Evolutionary conservation across 352 stramenopile genomes (phyloP), one percentile per base, ranked within the genome.

Genomic region (Phytophthora citricola): DNA sequence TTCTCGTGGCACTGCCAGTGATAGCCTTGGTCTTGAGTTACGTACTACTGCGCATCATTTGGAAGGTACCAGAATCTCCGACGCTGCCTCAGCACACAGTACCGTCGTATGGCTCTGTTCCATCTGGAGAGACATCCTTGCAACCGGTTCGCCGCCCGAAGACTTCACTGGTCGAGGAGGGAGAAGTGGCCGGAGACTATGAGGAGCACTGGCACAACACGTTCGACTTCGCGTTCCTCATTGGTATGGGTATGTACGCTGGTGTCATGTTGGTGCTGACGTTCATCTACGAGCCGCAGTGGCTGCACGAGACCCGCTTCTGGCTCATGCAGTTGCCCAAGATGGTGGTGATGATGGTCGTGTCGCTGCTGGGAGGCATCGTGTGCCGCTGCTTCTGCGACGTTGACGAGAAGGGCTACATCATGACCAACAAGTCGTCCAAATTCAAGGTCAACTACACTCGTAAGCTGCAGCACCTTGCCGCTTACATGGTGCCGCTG

Each of bases 391-490:
- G 73, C 56, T 94, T 88, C 63, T 95, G 87, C 51, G 79, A 84
- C 29, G 87, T 95, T 1, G 85, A 95, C 54, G 79, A 87, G 27
- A 83, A 85, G 50, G 87, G 85, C 9, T 95, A 95, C 74, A 90
- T 95, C 49, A 90, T 95, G 69, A 95, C 87, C 27, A 90, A 93
- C 69, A 89, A 86, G 68, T 88, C 73, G 59, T 95, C 87, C 27
- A 75, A 57, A 32, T 95, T 95, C 78, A 95, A 95, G 69, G 87
- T 95, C 55, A 95, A 95, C 77, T 95, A 95, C 78, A 95, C 87
- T 7, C 82, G 87, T 17, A 95, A 95, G 73, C 65, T 95, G 41
- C 85, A 94, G 76, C 82, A 92, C 47, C 86, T 95, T 20, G 87
- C 87, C 1, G 87, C 87, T 6, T 95, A 94, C 69, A 80, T 94